Evolutionary conservation across 352 stramenopile species (phyloP).

Genomic region (Elongisporangium undulatum): DNA sequence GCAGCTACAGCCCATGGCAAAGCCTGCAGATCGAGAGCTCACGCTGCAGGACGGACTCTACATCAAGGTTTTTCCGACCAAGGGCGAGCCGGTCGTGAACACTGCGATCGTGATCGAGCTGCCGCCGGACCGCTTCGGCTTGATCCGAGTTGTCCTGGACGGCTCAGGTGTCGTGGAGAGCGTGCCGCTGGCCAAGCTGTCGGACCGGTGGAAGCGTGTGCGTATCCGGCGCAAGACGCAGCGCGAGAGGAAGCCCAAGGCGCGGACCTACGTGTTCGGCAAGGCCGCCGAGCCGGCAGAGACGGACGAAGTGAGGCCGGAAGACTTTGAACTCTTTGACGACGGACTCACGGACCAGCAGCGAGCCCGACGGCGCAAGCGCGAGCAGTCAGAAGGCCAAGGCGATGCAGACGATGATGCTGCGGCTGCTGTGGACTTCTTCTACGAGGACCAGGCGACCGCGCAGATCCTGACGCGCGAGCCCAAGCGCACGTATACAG

Average conservation of each 20-base stretch:
- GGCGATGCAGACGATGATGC: slow-evolving; percentile 3
- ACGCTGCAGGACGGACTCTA: slow-evolving; percentile 45
- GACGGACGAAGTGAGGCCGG: slow-evolving; percentile 15
- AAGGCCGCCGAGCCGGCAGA: slow-evolving; percentile 8
- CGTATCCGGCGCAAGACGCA: slow-evolving; percentile 34
- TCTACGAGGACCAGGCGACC: slow-evolving; percentile 58
- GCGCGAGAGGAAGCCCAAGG: slow-evolving; percentile 24
- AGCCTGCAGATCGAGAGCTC: slow-evolving; percentile 6
- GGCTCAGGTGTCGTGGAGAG: slow-evolving; percentile 38
- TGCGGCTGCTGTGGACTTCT: slow-evolving; percentile 25
- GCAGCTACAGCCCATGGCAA: slow-evolving; percentile 51
- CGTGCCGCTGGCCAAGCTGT: slow-evolving; percentile 56
- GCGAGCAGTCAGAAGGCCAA: slow-evolving; percentile 2
- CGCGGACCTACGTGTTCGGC: slow-evolving; percentile 44
- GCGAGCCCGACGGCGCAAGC: slow-evolving; percentile 12
- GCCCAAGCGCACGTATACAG: slow-evolving; percentile 18
- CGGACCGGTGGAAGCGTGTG: slow-evolving; percentile 54
- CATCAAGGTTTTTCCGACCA: slow-evolving; percentile 51
- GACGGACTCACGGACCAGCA: slow-evolving; percentile 17
- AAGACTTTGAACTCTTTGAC: slow-evolving; percentile 27
- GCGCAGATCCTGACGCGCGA: slow-evolving; percentile 30
- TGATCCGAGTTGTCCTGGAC: slow-evolving; percentile 55
- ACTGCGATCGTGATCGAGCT: slow-evolving; percentile 51
- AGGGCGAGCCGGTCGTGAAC: slow-evolving; percentile 37
- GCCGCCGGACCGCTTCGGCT: slow-evolving; percentile 54